Conservation (phyloP, 768 basidiomycete species). For the Trametes meyenii region DNA sequence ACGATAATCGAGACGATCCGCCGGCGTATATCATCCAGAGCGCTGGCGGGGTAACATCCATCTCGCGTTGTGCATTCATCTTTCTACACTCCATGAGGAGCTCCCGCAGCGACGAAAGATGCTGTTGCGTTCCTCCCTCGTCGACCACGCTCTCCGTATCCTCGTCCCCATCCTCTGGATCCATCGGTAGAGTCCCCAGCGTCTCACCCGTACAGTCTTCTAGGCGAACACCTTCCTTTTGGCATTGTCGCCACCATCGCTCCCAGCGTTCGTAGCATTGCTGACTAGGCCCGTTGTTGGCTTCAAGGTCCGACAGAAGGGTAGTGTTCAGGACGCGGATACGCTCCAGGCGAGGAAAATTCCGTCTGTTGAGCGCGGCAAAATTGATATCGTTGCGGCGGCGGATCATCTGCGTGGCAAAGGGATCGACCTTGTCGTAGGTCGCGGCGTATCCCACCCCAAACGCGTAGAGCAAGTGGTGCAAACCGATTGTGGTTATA, state of each 20-base stretch:
- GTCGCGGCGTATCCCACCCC: conserved; percentile 58
- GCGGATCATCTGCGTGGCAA: conserved; percentile 43
- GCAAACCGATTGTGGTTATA: conserved; percentile 65
- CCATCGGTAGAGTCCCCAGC: conserved; percentile 50
- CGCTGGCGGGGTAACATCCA: conserved; percentile 17
- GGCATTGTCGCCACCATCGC: conserved; percentile 65
- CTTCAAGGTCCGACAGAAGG: conserved; percentile 60
- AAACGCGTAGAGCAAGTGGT: conserved; percentile 71
- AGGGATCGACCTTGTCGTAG: conserved; percentile 44
- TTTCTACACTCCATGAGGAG: conserved; percentile 59
- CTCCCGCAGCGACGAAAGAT: conserved; percentile 51
- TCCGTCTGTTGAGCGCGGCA: conserved; percentile 49
- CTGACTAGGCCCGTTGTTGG: conserved; percentile 49
- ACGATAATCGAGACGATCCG: conserved; percentile 12
- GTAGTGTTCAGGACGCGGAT: conserved; percentile 60
- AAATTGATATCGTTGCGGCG: conserved; percentile 71
- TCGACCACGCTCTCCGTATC: conserved; percentile 33
- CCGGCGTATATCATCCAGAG: conserved; percentile 21
- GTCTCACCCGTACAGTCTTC: conserved; percentile 77
- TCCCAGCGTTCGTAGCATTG: conserved; percentile 59
- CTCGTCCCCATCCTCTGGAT: conserved; percentile 36
- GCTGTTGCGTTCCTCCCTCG: conserved; percentile 32
- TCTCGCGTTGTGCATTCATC: conserved; percentile 35
- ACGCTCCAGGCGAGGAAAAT: conserved; percentile 63
- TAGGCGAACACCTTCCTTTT: conserved; percentile 52